Evolutionary conservation across 1,284 basidiomycete genomes (phyloP).

Genomic region (Schizophyllum amplum): DNA sequence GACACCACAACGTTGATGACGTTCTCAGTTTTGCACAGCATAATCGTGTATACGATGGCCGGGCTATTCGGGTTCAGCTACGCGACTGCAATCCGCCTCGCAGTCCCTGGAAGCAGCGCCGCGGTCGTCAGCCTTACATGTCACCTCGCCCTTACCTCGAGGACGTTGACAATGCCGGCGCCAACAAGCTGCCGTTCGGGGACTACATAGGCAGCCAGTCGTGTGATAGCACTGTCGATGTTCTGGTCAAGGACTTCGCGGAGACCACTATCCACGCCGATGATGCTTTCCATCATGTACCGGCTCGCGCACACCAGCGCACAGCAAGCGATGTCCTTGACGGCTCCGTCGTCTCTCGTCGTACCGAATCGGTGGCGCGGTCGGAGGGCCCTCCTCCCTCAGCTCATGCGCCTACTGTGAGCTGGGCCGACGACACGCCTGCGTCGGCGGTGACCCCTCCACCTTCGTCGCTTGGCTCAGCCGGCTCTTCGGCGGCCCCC

Average conservation of each 20-base stretch:
- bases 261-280: neutral
- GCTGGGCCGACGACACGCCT: neutral
- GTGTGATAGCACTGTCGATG: neutral
- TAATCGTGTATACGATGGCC: slow-evolving; percentile 56
- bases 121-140: slow-evolving; percentile 24
- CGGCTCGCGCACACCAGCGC: neutral
- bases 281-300: neutral
- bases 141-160: slow-evolving; percentile 18
- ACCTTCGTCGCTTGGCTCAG: slow-evolving; percentile 20
- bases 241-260: neutral
- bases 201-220: neutral
- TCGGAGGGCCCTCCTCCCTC: neutral
- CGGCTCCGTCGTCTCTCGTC: neutral
- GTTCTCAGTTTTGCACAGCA: slow-evolving; percentile 36
- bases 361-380: neutral
- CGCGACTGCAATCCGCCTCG: slow-evolving; percentile 46
- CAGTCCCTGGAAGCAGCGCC: slow-evolving; percentile 34
- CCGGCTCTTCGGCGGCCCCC: slow-evolving; percentile 19
- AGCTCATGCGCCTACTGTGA: neutral
- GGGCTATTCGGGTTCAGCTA: slow-evolving; percentile 63
- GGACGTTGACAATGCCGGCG: slow-evolving; percentile 18
- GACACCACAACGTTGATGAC: neutral
- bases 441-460: slow-evolving; percentile 16
- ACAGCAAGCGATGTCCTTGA: neutral
- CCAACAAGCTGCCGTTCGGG: slow-evolving; percentile 13